Evolutionary conservation across 2,329 filamentous ascomycete species (phyloP).

Genomic region (Fusarium acutatum): DNA sequence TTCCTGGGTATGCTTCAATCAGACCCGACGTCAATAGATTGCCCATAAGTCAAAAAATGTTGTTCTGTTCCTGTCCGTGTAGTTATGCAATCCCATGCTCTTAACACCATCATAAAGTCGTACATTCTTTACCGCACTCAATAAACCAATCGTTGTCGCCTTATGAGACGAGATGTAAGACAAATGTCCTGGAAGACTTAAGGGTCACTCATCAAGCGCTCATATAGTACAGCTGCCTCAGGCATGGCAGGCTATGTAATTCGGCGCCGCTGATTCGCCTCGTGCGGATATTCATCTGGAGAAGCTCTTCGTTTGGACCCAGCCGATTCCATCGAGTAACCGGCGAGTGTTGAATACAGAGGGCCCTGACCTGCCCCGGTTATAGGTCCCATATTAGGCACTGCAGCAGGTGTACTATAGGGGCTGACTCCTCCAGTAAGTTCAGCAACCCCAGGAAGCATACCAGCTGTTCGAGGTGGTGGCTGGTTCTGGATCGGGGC

Average conservation of each 20-base stretch:
- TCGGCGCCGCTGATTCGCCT: slow-evolving; percentile 55
- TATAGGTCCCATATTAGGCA: slow-evolving; percentile 45
- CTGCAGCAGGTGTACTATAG: slow-evolving; percentile 60
- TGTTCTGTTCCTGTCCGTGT: slow-evolving; percentile 12
- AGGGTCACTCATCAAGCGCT: slow-evolving; percentile 24
- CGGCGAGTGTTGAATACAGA: slow-evolving; percentile 46
- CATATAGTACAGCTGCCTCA: slow-evolving; percentile 1
- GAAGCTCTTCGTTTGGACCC: slow-evolving; percentile 62
- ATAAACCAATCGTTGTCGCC: slow-evolving; percentile 6
- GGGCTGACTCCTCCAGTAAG: slow-evolving; percentile 70
- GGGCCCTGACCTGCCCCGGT: slow-evolving; percentile 50
- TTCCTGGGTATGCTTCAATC: background rate
- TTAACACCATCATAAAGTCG: slow-evolving; percentile 8
- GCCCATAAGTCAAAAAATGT: background rate
- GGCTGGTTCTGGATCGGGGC: slow-evolving; percentile 62
- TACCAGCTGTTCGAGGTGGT: slow-evolving; percentile 51
- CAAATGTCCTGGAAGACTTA: slow-evolving; percentile 17
- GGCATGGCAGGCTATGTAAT: slow-evolving; percentile 35
- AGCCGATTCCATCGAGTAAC: slow-evolving; percentile 50
- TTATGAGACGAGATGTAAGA: slow-evolving; percentile 7
- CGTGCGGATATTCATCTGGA: slow-evolving; percentile 54
- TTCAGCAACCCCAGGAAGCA: slow-evolving; percentile 69
- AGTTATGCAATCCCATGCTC: slow-evolving; percentile 6
- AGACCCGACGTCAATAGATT: background rate
- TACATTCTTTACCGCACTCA: slow-evolving; percentile 10